Percentiles rank a stretch among this genome's conserved stretches.
Conservation (phyloP, 345 rosid genomes). For the Litchi chinensis region DNA sequence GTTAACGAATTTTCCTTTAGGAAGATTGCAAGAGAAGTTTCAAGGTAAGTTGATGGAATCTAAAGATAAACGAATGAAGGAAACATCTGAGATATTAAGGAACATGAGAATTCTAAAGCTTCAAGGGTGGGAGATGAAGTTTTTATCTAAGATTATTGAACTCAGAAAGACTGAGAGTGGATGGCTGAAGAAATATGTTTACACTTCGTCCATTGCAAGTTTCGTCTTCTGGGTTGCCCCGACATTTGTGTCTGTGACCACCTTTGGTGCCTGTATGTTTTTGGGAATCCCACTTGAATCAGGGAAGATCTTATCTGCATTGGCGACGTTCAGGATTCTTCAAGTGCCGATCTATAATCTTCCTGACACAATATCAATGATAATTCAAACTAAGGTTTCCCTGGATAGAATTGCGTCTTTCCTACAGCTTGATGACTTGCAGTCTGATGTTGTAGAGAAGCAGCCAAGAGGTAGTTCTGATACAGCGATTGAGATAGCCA, state of each 20-base stretch:
- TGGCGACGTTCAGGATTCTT: slow-evolving; percentile 65
- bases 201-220: slow-evolving; percentile 45
- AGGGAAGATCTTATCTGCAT: slow-evolving; percentile 19
- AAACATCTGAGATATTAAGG: slow-evolving; percentile 60
- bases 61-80: slow-evolving; percentile 62
- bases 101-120: slow-evolving; percentile 78
- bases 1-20: slow-evolving; percentile 55
- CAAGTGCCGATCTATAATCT: slow-evolving; percentile 58
- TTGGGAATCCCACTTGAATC: slow-evolving; percentile 57
- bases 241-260: slow-evolving; percentile 10
- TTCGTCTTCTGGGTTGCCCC: slow-evolving; percentile 61
- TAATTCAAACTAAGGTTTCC: slow-evolving; percentile 66
- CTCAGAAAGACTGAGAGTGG: no score
- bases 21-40: slow-evolving; percentile 34
- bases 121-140: slow-evolving; percentile 78
- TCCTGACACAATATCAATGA: slow-evolving; percentile 30
- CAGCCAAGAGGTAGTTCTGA: slow-evolving; percentile 46
- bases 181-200: slow-evolving; percentile 34
- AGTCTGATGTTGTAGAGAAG: slow-evolving; percentile 47
- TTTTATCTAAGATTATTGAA: slow-evolving; percentile 14
- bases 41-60: slow-evolving; percentile 54
- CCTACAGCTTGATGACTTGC: slow-evolving; percentile 54
- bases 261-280: slow-evolving; percentile 60
- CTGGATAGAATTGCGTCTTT: slow-evolving; percentile 64
- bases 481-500: slow-evolving; percentile 43